These are phyloP conservation scores for Domatiomyces globalis DNA, from an alignment of 2,329 filamentous ascomycete species.

Conservation along the genomic window DNA sequence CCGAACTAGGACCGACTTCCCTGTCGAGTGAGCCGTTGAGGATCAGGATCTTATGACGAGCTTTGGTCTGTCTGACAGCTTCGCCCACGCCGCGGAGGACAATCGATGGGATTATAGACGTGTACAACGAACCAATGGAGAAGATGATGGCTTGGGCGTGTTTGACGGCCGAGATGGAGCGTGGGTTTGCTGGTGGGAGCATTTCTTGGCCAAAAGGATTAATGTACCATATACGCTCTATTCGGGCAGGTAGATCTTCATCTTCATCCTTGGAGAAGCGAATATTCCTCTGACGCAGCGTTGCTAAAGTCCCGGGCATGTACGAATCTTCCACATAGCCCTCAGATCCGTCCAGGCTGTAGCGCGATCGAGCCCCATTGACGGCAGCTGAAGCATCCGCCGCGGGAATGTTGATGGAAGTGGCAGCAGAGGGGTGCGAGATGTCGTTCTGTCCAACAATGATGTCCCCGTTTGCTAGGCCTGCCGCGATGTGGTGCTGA, in stretches of 20 bases:
- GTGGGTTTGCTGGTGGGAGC: slow-evolving; percentile 65
- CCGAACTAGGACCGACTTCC: slow-evolving; percentile 59
- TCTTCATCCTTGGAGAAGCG: slow-evolving; percentile 73
- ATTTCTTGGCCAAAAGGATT: slow-evolving; percentile 98
- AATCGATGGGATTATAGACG: slow-evolving; percentile 69
- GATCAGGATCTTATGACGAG: slow-evolving; percentile 62
- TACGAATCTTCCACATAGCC: slow-evolving; percentile 28
- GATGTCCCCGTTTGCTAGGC: slow-evolving; percentile 56
- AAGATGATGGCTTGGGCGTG: slow-evolving; percentile 61
- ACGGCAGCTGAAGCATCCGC: slow-evolving; percentile 12
- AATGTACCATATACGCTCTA: slow-evolving; percentile 86
- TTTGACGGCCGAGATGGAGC: slow-evolving; percentile 56
- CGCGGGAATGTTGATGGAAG: slow-evolving; percentile 17
- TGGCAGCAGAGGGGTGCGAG: slow-evolving; percentile 52
- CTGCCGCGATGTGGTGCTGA: slow-evolving; percentile 82
- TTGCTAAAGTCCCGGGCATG: slow-evolving; percentile 54
- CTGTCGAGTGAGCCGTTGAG: slow-evolving; percentile 73
- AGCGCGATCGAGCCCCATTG: slow-evolving; percentile 19
- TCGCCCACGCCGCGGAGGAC: slow-evolving; percentile 63
- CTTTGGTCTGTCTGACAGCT: slow-evolving; percentile 39
- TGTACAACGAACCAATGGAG: slow-evolving; percentile 88
- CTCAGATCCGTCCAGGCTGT: slow-evolving; percentile 28
- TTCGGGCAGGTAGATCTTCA: slow-evolving; percentile 63
- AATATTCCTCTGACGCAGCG: slow-evolving; percentile 66
- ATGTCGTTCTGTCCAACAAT: slow-evolving; percentile 92